Evolutionary conservation across 2,329 filamentous ascomycete species (phyloP), one percentile per base, ranked within the genome.

Genomic region (Polytolypa hystricis): DNA sequence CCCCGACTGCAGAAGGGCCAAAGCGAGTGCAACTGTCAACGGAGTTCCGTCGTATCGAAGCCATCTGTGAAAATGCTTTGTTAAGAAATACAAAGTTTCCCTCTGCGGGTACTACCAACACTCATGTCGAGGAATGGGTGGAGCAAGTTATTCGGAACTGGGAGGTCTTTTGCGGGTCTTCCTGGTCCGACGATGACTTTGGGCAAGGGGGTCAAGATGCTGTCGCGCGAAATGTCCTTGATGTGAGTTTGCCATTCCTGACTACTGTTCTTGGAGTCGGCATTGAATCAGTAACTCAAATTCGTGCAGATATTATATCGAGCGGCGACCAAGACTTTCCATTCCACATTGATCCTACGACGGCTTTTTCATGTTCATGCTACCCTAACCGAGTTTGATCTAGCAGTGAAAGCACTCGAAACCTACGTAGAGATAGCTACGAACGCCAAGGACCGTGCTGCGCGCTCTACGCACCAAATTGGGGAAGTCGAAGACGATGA

Each of bases 321-420:
- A 26, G 84, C 87, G 15, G 84, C 89, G 5, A 85, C 82, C 7
- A 94, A 91, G 58, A 94, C 87, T 0, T 98, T 91, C 53, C 91
- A 98, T 60, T 98, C 91, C 1, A 93, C 89, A 1, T 68, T 85
- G 7, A 83, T 96, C 43, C 65, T 98, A 19, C 74, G 89, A 40
- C 76, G 87, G 50, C 69, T 98, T 0, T 96, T 96, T 54, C 80
- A 77, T 8, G 81, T 94, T 2, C 91, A 98, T 56, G 69, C 89
- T 12, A 75, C 85, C 2, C 69, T 95, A 12, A 85, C 86, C 6
- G 89, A 98, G 48, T 96, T 95, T 47, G 84, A 94, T 38, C 66
- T 96, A 33, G 87, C 87, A 1, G 79, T 93, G 56, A 86, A 86
- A 53, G 84, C 91, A 0, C 84, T 95, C 44, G 82, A 93, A 55